Evolutionary conservation across 2,329 filamentous ascomycete genomes (phyloP), one percentile per base, ranked within the genome.

Genomic region (Escovopsis sp.): DNA sequence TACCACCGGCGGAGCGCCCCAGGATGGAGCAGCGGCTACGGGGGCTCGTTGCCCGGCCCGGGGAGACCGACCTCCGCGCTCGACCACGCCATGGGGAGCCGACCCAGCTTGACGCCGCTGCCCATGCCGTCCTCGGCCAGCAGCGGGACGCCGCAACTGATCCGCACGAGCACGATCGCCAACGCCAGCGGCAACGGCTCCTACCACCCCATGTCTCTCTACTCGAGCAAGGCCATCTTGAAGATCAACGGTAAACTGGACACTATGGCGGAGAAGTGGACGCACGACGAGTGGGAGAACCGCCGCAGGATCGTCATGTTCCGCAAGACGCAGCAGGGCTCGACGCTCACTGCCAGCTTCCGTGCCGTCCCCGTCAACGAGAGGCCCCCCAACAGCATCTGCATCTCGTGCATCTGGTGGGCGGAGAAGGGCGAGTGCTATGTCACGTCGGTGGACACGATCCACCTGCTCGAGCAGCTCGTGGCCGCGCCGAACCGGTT

Each of bases 321-420:
- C 65, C 80, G 74, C 52, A 81, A 91, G 53, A 76, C 75, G 45
- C 89, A 96, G 61, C 71, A 70, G 30, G 87, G 86, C 25, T 88
- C 82, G 56, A 85, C 82, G 4, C 81, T 96, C 43, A 81, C 79
- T 30, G 77, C 85, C 12, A 81, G 72, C 12, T 96, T 96, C 65
- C 76, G 80, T 39, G 70, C 87, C 0, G 79, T 95, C 37, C 71
- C 83, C 13, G 76, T 78, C 12, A 84, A 86, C 53, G 84, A 94
- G 47, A 77, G 87, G 16, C 76, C 81, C 1, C 76, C 80, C 3
- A 84, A 89, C 64, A 87, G 82, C 62, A 89, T 93, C 46, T 94
- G 87, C 63, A 85, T 98, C 57, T 95, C 88, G 62, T 98, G 91
- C 67, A 98, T 98, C 55, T 88, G 80, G 70, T 98, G 91, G 91